phyloP scores from a whole-genome alignment of 78 protist species.

The Polysphondylium violaceum region DNA sequence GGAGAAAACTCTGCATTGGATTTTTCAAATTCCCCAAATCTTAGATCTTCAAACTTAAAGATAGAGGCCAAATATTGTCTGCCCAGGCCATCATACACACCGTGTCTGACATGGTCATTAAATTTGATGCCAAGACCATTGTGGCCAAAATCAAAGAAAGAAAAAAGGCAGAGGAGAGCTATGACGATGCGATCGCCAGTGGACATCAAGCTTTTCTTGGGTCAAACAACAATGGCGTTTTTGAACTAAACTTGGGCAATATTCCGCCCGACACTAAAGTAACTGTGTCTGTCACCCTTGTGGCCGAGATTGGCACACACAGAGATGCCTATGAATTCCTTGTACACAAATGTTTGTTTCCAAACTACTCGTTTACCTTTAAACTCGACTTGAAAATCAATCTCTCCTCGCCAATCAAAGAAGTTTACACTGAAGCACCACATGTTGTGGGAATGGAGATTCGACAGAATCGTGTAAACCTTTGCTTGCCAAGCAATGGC shows the following conservation, averaged over 20 bases:
- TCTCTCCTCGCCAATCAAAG: not conserved
- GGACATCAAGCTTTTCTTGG: slow-evolving; percentile 67
- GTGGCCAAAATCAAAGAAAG: slow-evolving; percentile 28
- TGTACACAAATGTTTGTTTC: slow-evolving; percentile 41
- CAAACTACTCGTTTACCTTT: not conserved
- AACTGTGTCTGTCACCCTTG: slow-evolving; percentile 7
- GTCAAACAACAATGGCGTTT: not conserved
- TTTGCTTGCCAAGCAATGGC: no score
- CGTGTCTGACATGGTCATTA: no score
- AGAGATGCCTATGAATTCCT: not conserved
- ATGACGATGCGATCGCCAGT: slow-evolving; percentile 50
- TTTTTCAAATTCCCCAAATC: no score
- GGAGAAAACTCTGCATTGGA: no score
- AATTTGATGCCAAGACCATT: slow-evolving; percentile 21
- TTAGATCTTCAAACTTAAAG: no score
- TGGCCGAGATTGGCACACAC: slow-evolving; percentile 52
- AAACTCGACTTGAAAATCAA: not conserved
- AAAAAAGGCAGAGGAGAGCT: slow-evolving; percentile 1
- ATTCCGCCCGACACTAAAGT: slow-evolving; percentile 39
- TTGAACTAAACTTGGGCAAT: slow-evolving; percentile 30
- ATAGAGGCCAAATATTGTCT: no score
- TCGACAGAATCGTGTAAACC: no score
- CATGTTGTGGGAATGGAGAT: no score
- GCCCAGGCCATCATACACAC: no score
- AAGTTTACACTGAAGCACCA: not conserved